These are phyloP conservation scores for Alternaria hordeiaustralica DNA, from an alignment of 2,329 filamentous ascomycete genomes.

Conservation along the genomic window DNA sequence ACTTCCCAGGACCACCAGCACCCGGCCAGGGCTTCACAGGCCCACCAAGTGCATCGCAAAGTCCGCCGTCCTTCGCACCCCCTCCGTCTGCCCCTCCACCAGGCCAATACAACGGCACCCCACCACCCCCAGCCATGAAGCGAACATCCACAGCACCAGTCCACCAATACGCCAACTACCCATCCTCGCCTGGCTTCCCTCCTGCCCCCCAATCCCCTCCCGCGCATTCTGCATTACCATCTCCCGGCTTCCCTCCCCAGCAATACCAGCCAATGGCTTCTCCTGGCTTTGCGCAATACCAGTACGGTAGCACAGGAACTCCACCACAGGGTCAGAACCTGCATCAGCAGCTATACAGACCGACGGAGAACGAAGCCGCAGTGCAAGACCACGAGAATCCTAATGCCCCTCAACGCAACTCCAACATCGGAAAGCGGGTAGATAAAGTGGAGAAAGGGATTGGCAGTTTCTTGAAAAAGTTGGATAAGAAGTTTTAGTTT, in stretches of 20 bases:
- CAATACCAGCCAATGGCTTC: slow-evolving; percentile 43
- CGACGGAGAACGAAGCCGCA: slow-evolving; percentile 66
- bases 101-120: slow-evolving; percentile 28
- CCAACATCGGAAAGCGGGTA: slow-evolving; percentile 69
- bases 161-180: slow-evolving; percentile 50
- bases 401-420: slow-evolving; percentile 40
- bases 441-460: slow-evolving; percentile 73
- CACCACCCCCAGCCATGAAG: slow-evolving; percentile 36
- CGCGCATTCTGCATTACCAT: slow-evolving; percentile 44
- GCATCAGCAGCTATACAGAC: slow-evolving; percentile 74
- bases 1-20: slow-evolving; percentile 52
- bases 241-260: slow-evolving; percentile 48
- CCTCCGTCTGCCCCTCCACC: slow-evolving; percentile 42
- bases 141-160: slow-evolving; percentile 41
- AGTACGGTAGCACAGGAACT: slow-evolving; percentile 47
- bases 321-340: slow-evolving; percentile 58
- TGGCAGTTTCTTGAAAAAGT: slow-evolving; percentile 74
- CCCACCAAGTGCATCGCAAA: slow-evolving; percentile 42
- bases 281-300: slow-evolving; percentile 64
- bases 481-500: slow-evolving; percentile 72
- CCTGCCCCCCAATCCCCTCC: slow-evolving; percentile 38
- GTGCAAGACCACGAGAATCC: slow-evolving; percentile 30
- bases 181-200: slow-evolving; percentile 39
- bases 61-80: slow-evolving; percentile 48
- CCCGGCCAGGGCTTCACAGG: slow-evolving; percentile 44